These are phyloP conservation scores for Ophiocordyceps camponoti-leonardi DNA, from an alignment of 2,329 filamentous ascomycete genomes.

Conservation along the genomic window DNA sequence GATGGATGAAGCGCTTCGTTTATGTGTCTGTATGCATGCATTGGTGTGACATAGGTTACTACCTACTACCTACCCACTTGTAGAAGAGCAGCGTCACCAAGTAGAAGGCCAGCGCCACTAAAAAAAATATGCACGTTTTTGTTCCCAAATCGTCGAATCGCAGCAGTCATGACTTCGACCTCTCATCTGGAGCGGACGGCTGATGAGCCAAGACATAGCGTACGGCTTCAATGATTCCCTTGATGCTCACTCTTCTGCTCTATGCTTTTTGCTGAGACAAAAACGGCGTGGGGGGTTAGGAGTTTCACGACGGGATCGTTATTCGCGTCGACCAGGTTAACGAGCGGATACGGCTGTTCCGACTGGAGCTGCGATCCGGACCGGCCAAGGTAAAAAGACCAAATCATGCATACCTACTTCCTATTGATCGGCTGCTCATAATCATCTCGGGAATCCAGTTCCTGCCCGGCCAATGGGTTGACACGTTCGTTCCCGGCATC, in stretches of 20 bases:
- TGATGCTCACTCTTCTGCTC: not conserved
- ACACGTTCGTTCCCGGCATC: slow-evolving; percentile 56
- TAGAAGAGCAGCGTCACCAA: no score
- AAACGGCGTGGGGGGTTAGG: slow-evolving; percentile 10
- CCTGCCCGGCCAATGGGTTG: slow-evolving; percentile 74
- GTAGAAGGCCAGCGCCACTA: no score
- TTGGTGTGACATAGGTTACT: no score
- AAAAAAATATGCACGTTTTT: not conserved
- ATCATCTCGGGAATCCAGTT: slow-evolving; percentile 26
- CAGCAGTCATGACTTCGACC: not conserved
- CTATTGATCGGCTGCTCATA: not conserved
- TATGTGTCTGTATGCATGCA: not conserved
- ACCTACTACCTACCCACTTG: no score
- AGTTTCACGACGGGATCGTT: slow-evolving; percentile 44
- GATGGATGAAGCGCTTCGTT: not conserved
- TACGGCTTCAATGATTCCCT: not conserved
- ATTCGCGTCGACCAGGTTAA: slow-evolving; percentile 47
- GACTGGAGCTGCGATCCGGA: slow-evolving; percentile 35
- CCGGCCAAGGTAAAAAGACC: slow-evolving; percentile 24
- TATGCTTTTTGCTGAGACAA: not conserved
- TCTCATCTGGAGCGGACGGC: slow-evolving; percentile 56
- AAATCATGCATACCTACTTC: not conserved
- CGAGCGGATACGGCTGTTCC: slow-evolving; percentile 48
- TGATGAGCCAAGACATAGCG: slow-evolving; percentile 50
- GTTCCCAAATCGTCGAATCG: not conserved